Percentiles rank a stretch among this genome's conserved stretches.
phyloP scores from a whole-genome alignment of 1,139 yeast genomes.

The Zhuliangozyma parablackwelliae region DNA sequence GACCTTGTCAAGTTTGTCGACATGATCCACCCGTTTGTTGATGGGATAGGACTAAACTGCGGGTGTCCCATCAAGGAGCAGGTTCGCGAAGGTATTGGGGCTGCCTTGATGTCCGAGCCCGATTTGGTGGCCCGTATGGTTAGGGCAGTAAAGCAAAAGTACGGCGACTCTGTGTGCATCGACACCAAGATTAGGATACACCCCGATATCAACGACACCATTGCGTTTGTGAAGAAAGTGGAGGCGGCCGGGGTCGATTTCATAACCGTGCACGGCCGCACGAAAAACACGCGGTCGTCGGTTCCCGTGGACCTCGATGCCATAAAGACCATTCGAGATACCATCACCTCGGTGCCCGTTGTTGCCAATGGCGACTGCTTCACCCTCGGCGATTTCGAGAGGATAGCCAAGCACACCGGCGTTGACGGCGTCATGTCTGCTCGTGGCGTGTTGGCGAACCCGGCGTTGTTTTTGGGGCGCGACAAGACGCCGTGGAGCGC shows the following conservation, averaged over 20 bases:
- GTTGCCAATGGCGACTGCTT: constrained; percentile 96
- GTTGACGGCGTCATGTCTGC: constrained; percentile 96
- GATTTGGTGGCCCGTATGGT: constrained; percentile 84
- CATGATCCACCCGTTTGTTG: constrained; percentile 86
- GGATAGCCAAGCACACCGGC: constrained; percentile 61
- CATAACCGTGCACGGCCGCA: constrained; percentile 91
- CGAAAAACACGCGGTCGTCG: constrained; percentile 78
- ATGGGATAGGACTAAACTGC: constrained; percentile 92
- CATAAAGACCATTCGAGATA: constrained; percentile 58
- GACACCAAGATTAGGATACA: constrained; percentile 94
- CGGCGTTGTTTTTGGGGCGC: constrained; percentile 79
- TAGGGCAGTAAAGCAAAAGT: constrained; percentile 67
- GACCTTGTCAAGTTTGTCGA: constrained; percentile 81
- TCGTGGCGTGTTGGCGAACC: constrained; percentile 79
- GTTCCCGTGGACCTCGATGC: constrained; percentile 82
- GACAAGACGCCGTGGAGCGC: constrained; percentile 85
- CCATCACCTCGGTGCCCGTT: constrained; percentile 63
- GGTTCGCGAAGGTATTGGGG: constrained; percentile 93
- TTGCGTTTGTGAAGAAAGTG: constrained; percentile 64
- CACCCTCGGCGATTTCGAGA: constrained; percentile 54
- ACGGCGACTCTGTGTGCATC: constrained; percentile 64
- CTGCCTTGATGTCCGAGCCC: constrained; percentile 85
- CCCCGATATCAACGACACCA: constrained; percentile 65
- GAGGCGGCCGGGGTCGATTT: constrained; percentile 90
- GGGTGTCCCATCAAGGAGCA: constrained; percentile 98